These are phyloP conservation scores for Boletus coccyginus DNA, from an alignment of 768 basidiomycete genomes.

Conservation along the genomic window DNA sequence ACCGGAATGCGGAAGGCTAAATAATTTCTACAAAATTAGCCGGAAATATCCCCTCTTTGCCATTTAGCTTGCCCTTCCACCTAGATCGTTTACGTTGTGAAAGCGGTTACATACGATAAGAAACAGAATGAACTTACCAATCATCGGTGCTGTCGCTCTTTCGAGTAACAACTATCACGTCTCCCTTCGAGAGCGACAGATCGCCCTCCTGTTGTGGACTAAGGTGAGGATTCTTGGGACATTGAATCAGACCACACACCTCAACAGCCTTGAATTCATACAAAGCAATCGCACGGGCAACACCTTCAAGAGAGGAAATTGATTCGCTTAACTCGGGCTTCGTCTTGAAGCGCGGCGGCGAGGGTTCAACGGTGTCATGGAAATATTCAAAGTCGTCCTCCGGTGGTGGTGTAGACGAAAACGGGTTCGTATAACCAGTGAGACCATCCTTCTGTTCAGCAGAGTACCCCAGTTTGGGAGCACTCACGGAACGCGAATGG, in stretches of 20 bases:
- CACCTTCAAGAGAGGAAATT: constrained; percentile 52
- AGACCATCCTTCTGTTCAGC: constrained; percentile 1
- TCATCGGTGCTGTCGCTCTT: constrained; percentile 73
- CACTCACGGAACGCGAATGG: constrained; percentile 36
- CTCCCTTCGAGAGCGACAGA: constrained; percentile 72
- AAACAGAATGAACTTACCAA: constrained; percentile 46
- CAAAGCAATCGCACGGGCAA: constrained; percentile 71
- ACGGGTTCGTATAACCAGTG: constrained; percentile 26
- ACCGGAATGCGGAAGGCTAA: constrained; percentile 12
- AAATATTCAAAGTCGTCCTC: constrained; percentile 18
- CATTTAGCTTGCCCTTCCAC: constrained; percentile 74
- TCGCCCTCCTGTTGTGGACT: constrained; percentile 57
- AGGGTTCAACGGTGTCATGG: constrained; percentile 8
- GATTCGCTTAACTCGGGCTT: constrained; percentile 51
- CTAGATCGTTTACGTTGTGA: constrained; percentile 32
- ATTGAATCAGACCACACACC: constrained; percentile 36
- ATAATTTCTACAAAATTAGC: constrained; percentile 81
- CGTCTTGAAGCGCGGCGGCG: constrained; percentile 39
- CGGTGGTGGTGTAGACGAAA: constrained; percentile 22
- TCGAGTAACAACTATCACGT: constrained; percentile 65
- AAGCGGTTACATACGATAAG: not conserved
- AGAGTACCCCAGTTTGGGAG: constrained; percentile 23
- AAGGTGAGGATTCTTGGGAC: not conserved
- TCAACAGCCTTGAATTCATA: constrained; percentile 74
- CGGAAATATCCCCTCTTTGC: constrained; percentile 68